phyloP scores from a whole-genome alignment of 2,329 filamentous ascomycete genomes.

The Fusarium pseudograminearum region DNA sequence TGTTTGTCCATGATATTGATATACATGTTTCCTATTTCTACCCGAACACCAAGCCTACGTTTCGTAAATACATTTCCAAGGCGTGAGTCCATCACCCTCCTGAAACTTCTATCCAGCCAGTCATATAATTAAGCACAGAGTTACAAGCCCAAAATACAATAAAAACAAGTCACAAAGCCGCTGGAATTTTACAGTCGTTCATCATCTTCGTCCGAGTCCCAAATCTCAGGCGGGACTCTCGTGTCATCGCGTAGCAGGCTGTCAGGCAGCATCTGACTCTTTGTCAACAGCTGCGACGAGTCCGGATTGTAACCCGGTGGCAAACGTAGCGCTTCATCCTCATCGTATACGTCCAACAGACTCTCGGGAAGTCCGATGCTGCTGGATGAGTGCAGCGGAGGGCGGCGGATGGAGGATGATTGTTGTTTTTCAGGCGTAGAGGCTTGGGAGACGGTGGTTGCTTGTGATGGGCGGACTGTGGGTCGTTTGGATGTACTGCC shows the following conservation, averaged over 20 bases:
- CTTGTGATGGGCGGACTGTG: conserved; percentile 50
- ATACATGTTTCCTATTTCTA: conserved; percentile 1
- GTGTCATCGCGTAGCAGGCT: conserved; percentile 56
- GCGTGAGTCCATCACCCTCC: neutral
- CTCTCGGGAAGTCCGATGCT: conserved; percentile 44
- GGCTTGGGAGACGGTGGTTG: conserved; percentile 54
- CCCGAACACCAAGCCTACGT: conserved; percentile 27
- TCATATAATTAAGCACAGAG: neutral
- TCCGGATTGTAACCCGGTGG: conserved; percentile 25
- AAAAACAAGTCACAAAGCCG: neutral
- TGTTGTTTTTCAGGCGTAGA: conserved; percentile 50
- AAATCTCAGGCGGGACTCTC: conserved; percentile 51
- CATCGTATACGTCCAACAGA: conserved; percentile 43
- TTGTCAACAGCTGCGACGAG: conserved; percentile 62
- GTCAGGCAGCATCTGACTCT: conserved; percentile 66
- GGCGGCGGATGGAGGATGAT: conserved; percentile 26
- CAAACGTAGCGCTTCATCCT: conserved; percentile 42
- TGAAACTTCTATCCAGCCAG: neutral
- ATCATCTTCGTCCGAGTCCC: conserved; percentile 53
- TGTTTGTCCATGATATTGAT: neutral
- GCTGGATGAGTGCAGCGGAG: conserved; percentile 40
- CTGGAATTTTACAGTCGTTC: conserved; percentile 32
- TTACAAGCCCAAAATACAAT: neutral
- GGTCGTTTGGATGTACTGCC: conserved; percentile 24
- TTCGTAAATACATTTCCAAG: conserved; percentile 20